A percentile compares a stretch with the other conserved stretches of the same genome.
Conservation (phyloP, 1,284 basidiomycete genomes). For the Puccinia sorghi region DNA sequence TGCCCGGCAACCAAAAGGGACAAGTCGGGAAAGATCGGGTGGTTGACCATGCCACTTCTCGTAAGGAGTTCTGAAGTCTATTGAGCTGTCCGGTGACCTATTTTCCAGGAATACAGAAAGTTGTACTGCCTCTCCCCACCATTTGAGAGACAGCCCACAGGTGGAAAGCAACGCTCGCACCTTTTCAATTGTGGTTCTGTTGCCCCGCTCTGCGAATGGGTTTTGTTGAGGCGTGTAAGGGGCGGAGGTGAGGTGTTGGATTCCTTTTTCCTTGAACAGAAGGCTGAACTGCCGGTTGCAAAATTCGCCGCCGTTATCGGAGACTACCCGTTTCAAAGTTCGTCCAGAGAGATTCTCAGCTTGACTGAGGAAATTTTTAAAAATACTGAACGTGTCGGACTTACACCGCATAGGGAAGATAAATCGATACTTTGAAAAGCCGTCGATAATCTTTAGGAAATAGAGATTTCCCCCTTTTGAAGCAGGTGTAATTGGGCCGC, state of each 20-base stretch:
- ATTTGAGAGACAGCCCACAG: not conserved
- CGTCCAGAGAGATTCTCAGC: not conserved
- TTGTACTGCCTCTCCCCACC: constrained; percentile 18
- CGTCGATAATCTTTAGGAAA: too few species aligned
- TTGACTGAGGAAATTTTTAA: not conserved
- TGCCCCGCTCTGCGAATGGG: constrained; percentile 4
- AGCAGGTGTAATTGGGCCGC: too few species aligned
- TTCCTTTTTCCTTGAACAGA: not conserved
- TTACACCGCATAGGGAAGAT: constrained; percentile 7
- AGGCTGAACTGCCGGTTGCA: not conserved
- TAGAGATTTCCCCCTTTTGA: too few species aligned
- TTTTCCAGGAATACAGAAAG: constrained; percentile 21
- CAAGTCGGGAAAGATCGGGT: not conserved
- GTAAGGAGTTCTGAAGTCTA: not conserved
- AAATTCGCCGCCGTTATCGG: not conserved
- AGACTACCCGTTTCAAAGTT: not conserved
- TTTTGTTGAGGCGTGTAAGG: constrained; percentile 17
- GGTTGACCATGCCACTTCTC: not conserved
- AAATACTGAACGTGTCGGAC: not conserved
- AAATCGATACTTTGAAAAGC: constrained; percentile 7
- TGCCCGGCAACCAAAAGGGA: constrained; percentile 1
- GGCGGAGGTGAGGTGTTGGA: not conserved
- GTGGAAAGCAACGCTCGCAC: not conserved
- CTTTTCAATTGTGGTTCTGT: constrained; percentile 20
- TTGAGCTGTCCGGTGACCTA: not conserved